Evolutionary conservation across 768 basidiomycete species (phyloP), one percentile per base, ranked within the genome.

Genomic region (Pleurotus giganteus): DNA sequence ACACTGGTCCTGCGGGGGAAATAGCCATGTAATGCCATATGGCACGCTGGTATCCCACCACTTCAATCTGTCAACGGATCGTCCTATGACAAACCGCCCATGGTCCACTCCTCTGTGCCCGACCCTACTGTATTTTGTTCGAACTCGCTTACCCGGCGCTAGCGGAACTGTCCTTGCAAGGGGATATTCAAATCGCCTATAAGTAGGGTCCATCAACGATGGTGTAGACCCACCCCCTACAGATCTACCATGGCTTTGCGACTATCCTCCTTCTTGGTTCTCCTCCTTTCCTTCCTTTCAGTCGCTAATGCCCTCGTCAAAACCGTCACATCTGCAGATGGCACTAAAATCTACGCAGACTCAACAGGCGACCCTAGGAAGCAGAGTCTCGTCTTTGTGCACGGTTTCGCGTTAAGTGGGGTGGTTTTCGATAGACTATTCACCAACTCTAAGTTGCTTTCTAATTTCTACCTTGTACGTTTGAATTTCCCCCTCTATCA

Each of bases 301-400:
- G n/a, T 47, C 26, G 28, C 13, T 15, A 17, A 19, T 8, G 26
- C 46, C n/a, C 6, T 41, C 8, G 44, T 45, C 44, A 50, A 50
- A 24, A 50, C 26, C n/a, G 29, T 55, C 21, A 47, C 31, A 36
- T 63, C 72, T 8, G 57, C 65, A 13, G 75, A 74, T 54, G 73
- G 73, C 12, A 71, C 71, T n/a, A 57, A 55, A 26, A 67, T 76
- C 27, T 74, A 66, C 57, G 64, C 53, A 19, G 44, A 55, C 19
- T 26, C 54, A 1, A 47, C 27, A 2, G 54, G 54, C 34, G 32
- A 55, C 44, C 19, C 54, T 4, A 34, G 11, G 21, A 55, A 55
- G 31, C 54, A 44, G 36, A 55, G 54, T 31, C 36, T 55, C 31
- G 44, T 55, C 23, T 55, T 55, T 34, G 45, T 55, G 4, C 54